Evolutionary conservation across 2,329 filamentous ascomycete species (phyloP).

Genomic region (Colletotrichum trifolii): DNA sequence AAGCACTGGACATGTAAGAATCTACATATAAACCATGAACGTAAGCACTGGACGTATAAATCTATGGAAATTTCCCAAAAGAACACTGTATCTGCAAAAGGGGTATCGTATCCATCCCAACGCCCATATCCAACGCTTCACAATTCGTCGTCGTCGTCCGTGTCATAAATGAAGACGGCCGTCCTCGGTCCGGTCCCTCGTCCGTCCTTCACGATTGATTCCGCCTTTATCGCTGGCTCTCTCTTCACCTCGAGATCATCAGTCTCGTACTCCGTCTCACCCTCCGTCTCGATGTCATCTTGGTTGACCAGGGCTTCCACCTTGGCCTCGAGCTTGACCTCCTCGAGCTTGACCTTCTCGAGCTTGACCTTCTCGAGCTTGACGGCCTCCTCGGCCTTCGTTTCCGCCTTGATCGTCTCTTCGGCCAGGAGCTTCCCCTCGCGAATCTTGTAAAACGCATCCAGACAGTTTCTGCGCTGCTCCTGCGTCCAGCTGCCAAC

Average conservation of each 20-base stretch:
- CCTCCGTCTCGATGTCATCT: slow-evolving; percentile 24
- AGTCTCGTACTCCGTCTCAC: slow-evolving; percentile 36
- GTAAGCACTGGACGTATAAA: no score
- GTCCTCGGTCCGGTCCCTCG: slow-evolving; percentile 21
- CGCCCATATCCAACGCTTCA: slow-evolving; percentile 37
- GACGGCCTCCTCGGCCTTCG: slow-evolving; percentile 36
- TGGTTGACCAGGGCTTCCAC: slow-evolving; percentile 23
- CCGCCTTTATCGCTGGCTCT: slow-evolving; percentile 8
- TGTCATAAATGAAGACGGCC: slow-evolving; percentile 52
- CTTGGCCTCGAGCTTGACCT: slow-evolving; percentile 22
- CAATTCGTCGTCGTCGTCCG: slow-evolving; percentile 52
- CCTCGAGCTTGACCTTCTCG: not conserved
- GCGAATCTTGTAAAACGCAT: slow-evolving; percentile 80
- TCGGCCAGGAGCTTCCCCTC: slow-evolving; percentile 60
- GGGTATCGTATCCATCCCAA: slow-evolving; percentile 24
- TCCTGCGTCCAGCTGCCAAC: slow-evolving; percentile 93
- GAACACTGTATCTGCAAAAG: not conserved
- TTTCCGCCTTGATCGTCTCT: slow-evolving; percentile 40
- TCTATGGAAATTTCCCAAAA: no score
- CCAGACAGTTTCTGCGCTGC: slow-evolving; percentile 80
- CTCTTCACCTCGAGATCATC: slow-evolving; percentile 7
- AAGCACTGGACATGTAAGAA: no score
- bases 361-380: slow-evolving; percentile 17
- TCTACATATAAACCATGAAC: no score
- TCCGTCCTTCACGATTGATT: not conserved